Evolutionary conservation across 1,284 basidiomycete genomes (phyloP).

Genomic region (Moesziomyces globuligerus): DNA sequence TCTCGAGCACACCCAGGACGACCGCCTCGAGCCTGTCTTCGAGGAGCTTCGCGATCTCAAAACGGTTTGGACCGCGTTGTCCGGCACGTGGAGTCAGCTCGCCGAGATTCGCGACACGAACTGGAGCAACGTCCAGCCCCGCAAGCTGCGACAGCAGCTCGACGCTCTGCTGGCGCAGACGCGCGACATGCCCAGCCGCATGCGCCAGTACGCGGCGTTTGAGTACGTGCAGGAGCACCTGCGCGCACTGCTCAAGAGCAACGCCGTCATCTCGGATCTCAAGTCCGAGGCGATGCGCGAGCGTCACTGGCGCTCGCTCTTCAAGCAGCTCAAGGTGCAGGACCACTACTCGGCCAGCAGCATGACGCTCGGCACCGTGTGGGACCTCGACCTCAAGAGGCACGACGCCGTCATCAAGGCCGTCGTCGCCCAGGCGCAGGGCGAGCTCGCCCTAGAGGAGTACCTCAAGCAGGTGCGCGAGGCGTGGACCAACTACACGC

Average conservation of each 20-base stretch:
- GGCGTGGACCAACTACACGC: slow-evolving; percentile 92
- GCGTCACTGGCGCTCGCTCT: slow-evolving; percentile 96
- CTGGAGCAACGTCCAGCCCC: slow-evolving; percentile 86
- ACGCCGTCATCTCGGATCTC: slow-evolving; percentile 86
- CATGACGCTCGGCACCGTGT: slow-evolving; percentile 95
- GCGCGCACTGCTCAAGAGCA: slow-evolving; percentile 85
- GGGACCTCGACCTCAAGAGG: slow-evolving; percentile 93
- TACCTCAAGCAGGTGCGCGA: slow-evolving; percentile 79
- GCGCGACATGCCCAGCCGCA: slow-evolving; percentile 97
- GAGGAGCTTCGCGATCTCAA: slow-evolving; percentile 96
- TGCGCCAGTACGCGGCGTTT: slow-evolving; percentile 98
- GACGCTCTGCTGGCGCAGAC: slow-evolving; percentile 88
- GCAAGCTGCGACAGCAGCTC: slow-evolving; percentile 92
- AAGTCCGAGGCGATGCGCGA: slow-evolving; percentile 98
- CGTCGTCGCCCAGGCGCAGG: slow-evolving; percentile 95
- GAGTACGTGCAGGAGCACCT: slow-evolving; percentile 96
- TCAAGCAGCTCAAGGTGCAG: slow-evolving; percentile 80
- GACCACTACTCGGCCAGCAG: slow-evolving; percentile 70
- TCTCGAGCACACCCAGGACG: slow-evolving; percentile 88
- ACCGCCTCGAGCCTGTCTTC: slow-evolving; percentile 88
- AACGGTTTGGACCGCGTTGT: slow-evolving; percentile 97
- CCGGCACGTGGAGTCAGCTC: slow-evolving; percentile 95
- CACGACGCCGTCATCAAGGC: slow-evolving; percentile 92
- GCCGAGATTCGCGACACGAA: slow-evolving; percentile 85
- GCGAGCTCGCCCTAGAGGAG: slow-evolving; percentile 75